phyloP scores from a whole-genome alignment of 2,329 filamentous ascomycete genomes.

The Arthrobotrys sphaeroides region DNA sequence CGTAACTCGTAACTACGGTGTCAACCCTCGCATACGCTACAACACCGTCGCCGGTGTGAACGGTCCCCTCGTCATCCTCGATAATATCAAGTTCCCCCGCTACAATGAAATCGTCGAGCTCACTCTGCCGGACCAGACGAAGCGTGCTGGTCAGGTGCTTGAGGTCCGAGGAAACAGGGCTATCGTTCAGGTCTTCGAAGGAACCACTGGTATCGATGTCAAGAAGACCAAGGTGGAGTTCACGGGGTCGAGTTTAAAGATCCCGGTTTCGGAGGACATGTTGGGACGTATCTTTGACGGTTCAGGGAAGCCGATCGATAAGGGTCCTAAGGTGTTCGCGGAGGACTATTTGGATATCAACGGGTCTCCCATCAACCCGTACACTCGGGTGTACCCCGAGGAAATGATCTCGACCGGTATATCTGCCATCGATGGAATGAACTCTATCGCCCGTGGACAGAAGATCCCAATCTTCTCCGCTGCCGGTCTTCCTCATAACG shows the following conservation, averaged over 20 bases:
- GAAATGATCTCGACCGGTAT: conserved; percentile 99
- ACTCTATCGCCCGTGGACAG: conserved; percentile 90
- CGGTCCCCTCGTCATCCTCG: conserved; percentile 91
- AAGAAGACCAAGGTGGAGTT: conserved; percentile 95
- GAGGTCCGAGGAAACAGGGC: conserved; percentile 96
- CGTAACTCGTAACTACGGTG: conserved; percentile 58
- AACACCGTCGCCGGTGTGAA: conserved; percentile 99
- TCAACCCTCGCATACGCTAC: conserved; percentile 83
- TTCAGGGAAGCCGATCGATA: conserved; percentile 96
- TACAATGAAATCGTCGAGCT: conserved; percentile 96
- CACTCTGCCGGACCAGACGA: conserved; percentile 92
- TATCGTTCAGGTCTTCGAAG: conserved; percentile 97
- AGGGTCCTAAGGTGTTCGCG: conserved; percentile 95
- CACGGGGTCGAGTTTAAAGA: conserved; percentile 94
- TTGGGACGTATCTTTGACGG: conserved; percentile 96
- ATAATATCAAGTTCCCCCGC: conserved; percentile 91
- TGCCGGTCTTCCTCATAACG: conserved; percentile 97
- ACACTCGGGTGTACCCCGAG: conserved; percentile 96
- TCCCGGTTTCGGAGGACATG: conserved; percentile 99
- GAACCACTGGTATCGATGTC: conserved; percentile 95
- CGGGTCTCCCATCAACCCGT: conserved; percentile 97
- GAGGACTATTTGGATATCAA: conserved; percentile 99
- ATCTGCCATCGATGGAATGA: conserved; percentile 70
- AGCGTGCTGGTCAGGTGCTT: conserved; percentile 92
- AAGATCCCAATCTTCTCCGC: conserved; percentile 99